Evolutionary conservation across 805 yeast genomes (phyloP).

Genomic region (Jamesozyma spencerorum): DNA sequence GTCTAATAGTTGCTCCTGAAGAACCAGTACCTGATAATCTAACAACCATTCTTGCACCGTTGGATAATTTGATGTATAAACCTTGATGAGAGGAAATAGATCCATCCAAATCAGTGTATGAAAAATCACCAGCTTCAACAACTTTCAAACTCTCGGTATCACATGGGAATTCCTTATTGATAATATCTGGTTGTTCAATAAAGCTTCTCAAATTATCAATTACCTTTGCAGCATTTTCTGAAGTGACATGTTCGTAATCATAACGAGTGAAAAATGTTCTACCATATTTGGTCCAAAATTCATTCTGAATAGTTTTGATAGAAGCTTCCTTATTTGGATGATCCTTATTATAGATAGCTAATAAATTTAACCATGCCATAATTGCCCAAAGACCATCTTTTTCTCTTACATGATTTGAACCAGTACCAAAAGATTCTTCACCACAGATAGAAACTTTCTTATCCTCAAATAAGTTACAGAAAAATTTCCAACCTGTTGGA

Average conservation of each 20-base stretch:
- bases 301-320: slow-evolving; percentile 69
- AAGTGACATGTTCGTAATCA: slow-evolving; percentile 78
- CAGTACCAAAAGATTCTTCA: slow-evolving; percentile 97
- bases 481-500: slow-evolving; percentile 99
- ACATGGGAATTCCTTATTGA: slow-evolving; percentile 40
- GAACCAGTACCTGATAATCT: slow-evolving; percentile 97
- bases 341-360: slow-evolving; percentile 68
- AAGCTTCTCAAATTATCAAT: slow-evolving; percentile 42
- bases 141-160: slow-evolving; percentile 43
- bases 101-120: slow-evolving; percentile 92
- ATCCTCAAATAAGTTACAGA: slow-evolving; percentile 91
- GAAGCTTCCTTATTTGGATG: slow-evolving; percentile 54
- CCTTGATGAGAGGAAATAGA: slow-evolving; percentile 86
- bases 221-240: slow-evolving; percentile 65
- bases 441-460: slow-evolving; percentile 93
- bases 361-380: slow-evolving; percentile 91
- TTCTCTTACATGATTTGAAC: slow-evolving; percentile 94
- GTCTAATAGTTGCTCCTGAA: slow-evolving; percentile 91
- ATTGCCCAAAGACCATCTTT: slow-evolving; percentile 98
- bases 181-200: slow-evolving; percentile 33
- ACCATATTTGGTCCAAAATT: slow-evolving; percentile 89
- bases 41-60: slow-evolving; percentile 79
- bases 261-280: slow-evolving; percentile 96
- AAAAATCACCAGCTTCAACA: slow-evolving; percentile 76
- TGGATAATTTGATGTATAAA: slow-evolving; percentile 66